Evolutionary conservation across 225 moss, liverwort and hornwort genomes (phyloP).

Genomic region (Antitrichia curtipendula): DNA sequence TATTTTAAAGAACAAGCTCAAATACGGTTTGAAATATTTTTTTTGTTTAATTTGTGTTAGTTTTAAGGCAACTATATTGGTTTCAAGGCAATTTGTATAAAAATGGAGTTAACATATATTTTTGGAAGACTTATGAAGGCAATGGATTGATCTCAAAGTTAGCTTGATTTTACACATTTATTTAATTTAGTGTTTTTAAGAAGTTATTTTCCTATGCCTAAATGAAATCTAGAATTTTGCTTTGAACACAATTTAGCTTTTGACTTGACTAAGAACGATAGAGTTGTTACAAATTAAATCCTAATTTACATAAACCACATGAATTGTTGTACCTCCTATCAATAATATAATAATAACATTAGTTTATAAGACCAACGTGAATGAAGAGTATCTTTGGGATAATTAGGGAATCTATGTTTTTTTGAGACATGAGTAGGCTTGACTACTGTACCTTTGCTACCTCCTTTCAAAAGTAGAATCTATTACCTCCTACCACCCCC

Average conservation of each 20-base stretch:
- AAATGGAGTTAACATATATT: neutral
- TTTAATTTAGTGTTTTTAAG: neutral
- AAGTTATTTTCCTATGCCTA: too few relatives aligned
- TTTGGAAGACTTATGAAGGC: too few relatives aligned
- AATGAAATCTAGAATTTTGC: neutral
- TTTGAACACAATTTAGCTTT: neutral
- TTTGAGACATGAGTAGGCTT: rapidly evolving
- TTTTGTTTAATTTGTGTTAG: neutral
- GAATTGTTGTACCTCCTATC: neutral
- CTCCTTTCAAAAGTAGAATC: neutral
- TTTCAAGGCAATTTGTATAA: neutral
- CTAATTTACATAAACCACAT: too few relatives aligned
- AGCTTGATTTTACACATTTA: neutral
- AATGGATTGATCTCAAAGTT: neutral
- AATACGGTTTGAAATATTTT: neutral
- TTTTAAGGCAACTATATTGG: neutral
- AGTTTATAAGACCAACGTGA: neutral
- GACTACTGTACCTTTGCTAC: neutral
- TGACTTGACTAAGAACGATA: rapidly evolving
- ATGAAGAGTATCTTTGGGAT: neutral
- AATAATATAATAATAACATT: too few relatives aligned
- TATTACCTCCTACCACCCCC: neutral
- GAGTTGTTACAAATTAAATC: neutral
- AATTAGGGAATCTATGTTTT: neutral
- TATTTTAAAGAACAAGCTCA: neutral